A percentile compares a stretch with the other conserved stretches of the same genome.
Conservation (phyloP, 108 stramenopile genomes). For the Skeletonema potamos region DNA sequence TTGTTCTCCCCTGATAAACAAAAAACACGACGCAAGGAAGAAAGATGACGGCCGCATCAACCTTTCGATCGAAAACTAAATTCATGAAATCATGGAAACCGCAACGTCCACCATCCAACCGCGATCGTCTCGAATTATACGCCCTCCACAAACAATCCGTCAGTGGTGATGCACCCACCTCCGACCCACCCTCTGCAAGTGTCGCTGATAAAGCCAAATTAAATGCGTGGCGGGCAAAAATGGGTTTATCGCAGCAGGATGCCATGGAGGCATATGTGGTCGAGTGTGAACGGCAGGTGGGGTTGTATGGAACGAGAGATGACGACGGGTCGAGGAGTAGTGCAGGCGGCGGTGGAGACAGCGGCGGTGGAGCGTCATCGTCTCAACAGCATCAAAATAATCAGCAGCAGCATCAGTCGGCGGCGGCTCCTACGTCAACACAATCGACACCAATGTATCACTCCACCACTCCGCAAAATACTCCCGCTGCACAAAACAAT, state of each 20-base stretch:
- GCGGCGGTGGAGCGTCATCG: background rate
- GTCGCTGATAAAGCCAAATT: constrained; percentile 80
- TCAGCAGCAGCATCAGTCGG: background rate
- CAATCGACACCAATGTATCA: background rate
- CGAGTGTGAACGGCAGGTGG: constrained; percentile 82
- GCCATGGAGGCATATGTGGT: constrained; percentile 75
- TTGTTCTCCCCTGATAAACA: too few relatives aligned
- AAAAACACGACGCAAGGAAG: too few relatives aligned
- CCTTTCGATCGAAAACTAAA: constrained; percentile 67
- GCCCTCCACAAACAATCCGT: constrained; percentile 90
- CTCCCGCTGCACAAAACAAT: constrained; percentile 9
- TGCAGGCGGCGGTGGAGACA: background rate
- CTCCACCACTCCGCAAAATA: constrained; percentile 32
- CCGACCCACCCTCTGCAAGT: constrained; percentile 37
- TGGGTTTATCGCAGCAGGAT: constrained; percentile 57
- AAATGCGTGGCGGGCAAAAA: constrained; percentile 72
- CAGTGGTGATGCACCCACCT: constrained; percentile 68
- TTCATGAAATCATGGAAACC: constrained; percentile 88
- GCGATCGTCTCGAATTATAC: constrained; percentile 85
- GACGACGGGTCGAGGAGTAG: constrained; percentile 11
- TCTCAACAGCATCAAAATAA: background rate
- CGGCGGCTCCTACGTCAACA: background rate
- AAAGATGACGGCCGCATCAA: constrained; percentile 16
- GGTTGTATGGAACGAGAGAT: constrained; percentile 65
- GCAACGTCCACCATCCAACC: constrained; percentile 77